Evolutionary conservation across 345 rosid genomes (phyloP), one percentile per base, ranked within the genome.

Genomic region (Melaleuca alternifolia): DNA sequence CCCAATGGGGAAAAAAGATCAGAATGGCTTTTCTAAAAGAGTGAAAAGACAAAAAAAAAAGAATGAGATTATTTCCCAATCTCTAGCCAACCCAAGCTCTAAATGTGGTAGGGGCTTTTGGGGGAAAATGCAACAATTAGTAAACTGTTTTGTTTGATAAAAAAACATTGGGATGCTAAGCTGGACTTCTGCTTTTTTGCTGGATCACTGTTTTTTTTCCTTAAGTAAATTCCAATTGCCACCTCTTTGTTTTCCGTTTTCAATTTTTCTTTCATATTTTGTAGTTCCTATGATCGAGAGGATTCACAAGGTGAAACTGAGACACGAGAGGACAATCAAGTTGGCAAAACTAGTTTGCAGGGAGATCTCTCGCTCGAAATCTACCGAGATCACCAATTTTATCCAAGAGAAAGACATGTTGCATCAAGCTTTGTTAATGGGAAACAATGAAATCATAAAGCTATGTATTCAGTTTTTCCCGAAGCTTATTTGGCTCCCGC

Each of bases 341-440:
- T 13, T 61, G 75, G 75, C 37, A 28, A 61, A 61, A n/a, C 71
- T 1, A 28, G 20, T 6, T 28, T 61, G 75, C 75, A 61, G 3
- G 16, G 71, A 4, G 4, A n/a, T n/a, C 14, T 23, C 6, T 10
- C 6, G 6, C 10, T 4, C 2, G 33, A 61, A 3, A 2, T n/a
- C 18, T 6, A 61, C 71, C 1, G 71, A n/a, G 37, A 61, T 61
- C 71, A 5, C 18, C 1, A 0, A 12, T n/a, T 61, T 12, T 61
- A 12, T 13, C 6, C 20, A 1, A 52, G 20, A 1, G 1, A 20
- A 1, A n/a, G n/a, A n/a, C n/a, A n/a, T n/a, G n/a, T n/a, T n/a
- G n/a, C n/a, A n/a, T 3, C 5, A 9, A 21, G n/a, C 12, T 23
- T 3, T 1, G 23, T 1, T 0, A 1, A 3, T 0, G 6, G 59